Percentiles rank a stretch among this genome's conserved stretches.
Evolutionary conservation across 768 basidiomycete species (phyloP).

Genomic region (Russula emetica): DNA sequence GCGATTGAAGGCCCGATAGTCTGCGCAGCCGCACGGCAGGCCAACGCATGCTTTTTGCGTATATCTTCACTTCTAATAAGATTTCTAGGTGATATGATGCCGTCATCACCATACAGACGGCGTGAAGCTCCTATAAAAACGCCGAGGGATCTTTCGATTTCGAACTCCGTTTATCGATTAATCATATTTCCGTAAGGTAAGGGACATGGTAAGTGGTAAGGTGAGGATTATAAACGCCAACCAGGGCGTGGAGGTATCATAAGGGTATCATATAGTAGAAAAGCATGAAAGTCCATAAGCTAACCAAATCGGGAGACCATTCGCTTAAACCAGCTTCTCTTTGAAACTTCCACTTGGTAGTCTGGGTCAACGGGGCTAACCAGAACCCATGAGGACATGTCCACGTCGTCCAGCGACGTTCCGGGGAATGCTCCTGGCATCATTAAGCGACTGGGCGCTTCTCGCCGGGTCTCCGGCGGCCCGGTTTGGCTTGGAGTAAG

Average conservation of each 20-base stretch:
- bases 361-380: not conserved
- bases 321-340: not conserved
- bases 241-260: not conserved
- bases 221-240: not conserved
- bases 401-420: not conserved
- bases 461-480: not conserved
- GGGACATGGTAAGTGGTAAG: not conserved
- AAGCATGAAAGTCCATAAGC: not conserved
- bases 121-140: not conserved
- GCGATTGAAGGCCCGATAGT: not conserved
- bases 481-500: not conserved
- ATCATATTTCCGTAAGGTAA: not conserved
- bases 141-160: not conserved
- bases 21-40: not conserved
- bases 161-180: not conserved
- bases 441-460: not conserved
- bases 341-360: not conserved
- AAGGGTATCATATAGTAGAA: not conserved
- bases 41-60: not conserved
- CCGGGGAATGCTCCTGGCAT: conserved; percentile 3
- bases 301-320: not conserved
- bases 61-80: not conserved
- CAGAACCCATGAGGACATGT: conserved; percentile 2
- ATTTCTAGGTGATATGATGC: not conserved
- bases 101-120: not conserved